phyloP scores from a whole-genome alignment of 768 basidiomycete species.

The Sporobolomyces roseus region DNA sequence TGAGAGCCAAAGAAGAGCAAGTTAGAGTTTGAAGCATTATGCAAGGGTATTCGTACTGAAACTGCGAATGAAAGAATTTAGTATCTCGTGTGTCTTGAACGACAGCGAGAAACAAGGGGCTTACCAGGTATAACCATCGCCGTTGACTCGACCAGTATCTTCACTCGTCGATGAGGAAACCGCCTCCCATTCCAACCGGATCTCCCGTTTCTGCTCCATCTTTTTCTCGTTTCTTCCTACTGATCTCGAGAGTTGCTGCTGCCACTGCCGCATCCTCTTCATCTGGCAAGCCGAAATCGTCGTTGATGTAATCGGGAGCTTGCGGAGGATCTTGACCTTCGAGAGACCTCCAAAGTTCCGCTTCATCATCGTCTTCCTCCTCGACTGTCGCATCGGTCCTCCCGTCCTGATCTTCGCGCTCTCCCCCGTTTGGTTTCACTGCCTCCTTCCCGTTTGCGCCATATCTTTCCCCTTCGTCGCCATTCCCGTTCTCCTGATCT shows the following conservation, averaged over 20 bases:
- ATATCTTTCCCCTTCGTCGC: neutral
- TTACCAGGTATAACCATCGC: too few species aligned
- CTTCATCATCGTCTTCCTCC: slow-evolving; percentile 7
- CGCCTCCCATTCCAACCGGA: neutral
- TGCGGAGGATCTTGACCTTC: neutral
- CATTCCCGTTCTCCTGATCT: neutral
- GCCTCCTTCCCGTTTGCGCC: neutral
- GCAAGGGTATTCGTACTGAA: too few species aligned
- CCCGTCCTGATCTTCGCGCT: neutral
- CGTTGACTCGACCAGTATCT: too few species aligned
- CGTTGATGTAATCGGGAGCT: neutral
- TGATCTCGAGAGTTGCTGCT: neutral
- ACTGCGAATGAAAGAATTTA: too few species aligned
- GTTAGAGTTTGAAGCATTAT: too few species aligned
- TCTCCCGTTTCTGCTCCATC: neutral
- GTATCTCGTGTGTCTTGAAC: too few species aligned
- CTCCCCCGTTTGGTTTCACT: neutral
- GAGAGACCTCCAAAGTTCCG: neutral
- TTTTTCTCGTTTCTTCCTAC: slow-evolving; percentile 6
- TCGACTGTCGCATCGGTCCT: too few species aligned
- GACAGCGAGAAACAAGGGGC: too few species aligned
- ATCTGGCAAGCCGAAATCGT: neutral
- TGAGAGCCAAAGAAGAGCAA: too few species aligned
- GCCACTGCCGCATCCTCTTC: slow-evolving; percentile 9
- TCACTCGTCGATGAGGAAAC: neutral